Base-by-base conservation (phyloP, 805 yeast genomes). In the Kazachstania viticola region DNA sequence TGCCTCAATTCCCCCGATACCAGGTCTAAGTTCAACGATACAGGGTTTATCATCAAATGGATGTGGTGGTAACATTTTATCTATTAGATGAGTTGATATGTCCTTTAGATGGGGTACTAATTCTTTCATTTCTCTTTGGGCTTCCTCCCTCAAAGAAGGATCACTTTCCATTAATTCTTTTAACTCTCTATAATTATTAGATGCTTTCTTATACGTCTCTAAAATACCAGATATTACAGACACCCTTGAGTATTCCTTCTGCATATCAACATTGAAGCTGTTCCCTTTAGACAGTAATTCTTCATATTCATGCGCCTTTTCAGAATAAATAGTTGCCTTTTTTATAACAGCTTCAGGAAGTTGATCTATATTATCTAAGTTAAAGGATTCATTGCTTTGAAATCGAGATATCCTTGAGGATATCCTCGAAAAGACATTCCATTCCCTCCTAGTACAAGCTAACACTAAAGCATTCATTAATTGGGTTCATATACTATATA, bases 1-100 rank as follows among this genome's bases (percentile, higher is more conserved):
- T 0, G 98, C 95, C 50, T 91, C 98, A 5, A 76, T 71, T 3
- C 98, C 98, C 12, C 98, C 98, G 2, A 88, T 84, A 6, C 98
- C 98, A 0, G 97, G 96, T 35, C 96, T 66, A 11, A 91, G 58
- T 53, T 91, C 98, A 14, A 91, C 41, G 2, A 91, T 61, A 29
- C 94, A 78, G 0, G 91, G 74, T 39, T 71, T 73, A 28, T 81
- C 91, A 3, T 77, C 69, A 52, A 79, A 81, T 28, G 74, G 76
- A 41, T 79, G 77, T 3, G 81, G 73, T 2, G 96, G 95, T 15
- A 88, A 56, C 4, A 91, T 60, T 26, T 67, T 64, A 5, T 65
- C 48, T 37, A 77, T 73, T n/a, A 82, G 57, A 21, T 58, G 55
- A 2, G 56, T 49, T 0, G 74, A 61, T 1, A 69, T 48, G 8